Evolutionary conservation across 257 asterid species (phyloP), one percentile per base, ranked within the genome.

Genomic region (Handroanthus guayacan): DNA sequence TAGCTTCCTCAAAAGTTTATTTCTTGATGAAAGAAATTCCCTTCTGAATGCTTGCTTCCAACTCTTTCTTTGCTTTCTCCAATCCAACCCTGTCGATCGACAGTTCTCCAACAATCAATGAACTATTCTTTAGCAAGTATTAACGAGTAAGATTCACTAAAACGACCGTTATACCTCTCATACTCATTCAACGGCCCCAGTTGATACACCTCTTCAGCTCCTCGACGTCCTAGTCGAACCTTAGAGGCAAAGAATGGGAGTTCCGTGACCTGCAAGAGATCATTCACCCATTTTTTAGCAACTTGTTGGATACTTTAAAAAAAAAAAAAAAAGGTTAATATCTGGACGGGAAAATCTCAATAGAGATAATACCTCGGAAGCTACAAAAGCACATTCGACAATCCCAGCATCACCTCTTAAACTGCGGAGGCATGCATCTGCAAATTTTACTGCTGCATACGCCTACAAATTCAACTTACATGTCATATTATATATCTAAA

Each of bases 401-500:
- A 93, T 72, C 47, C 86, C 88, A 43, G 98, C 97, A 74, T 88
- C 98, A 50, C 96, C 98, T 81, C 89, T 87, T 56, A 93, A 79
- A 79, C 96, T 97, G 0, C 91, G 88, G 12, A 91, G 92, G 80
- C 98, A 93, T 9, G 93, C 91, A 72, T 91, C 98, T 75, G 98
- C 98, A 75, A 89, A 93, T 78, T 93, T 93, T 9, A 89, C 94
- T 10, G 98, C 98, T 75, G 98, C 98, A 77, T 91, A 93, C 80
- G 97, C 98, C 98, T 91, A 70, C 67, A 86, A 60, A 18, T 39
- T 66, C 39, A 9, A 76, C 67, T 71, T 10, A 13, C 75, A 65
- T 18, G 13, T 66, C 45, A 62, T 50, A 36, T 72, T n/a, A 79
- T 72, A 10, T 69, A 65, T 58, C 78, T n/a, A n/a, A 25, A 25